Evolutionary conservation across 345 rosid genomes (phyloP).

Genomic region (Bruguiera gymnorhiza): DNA sequence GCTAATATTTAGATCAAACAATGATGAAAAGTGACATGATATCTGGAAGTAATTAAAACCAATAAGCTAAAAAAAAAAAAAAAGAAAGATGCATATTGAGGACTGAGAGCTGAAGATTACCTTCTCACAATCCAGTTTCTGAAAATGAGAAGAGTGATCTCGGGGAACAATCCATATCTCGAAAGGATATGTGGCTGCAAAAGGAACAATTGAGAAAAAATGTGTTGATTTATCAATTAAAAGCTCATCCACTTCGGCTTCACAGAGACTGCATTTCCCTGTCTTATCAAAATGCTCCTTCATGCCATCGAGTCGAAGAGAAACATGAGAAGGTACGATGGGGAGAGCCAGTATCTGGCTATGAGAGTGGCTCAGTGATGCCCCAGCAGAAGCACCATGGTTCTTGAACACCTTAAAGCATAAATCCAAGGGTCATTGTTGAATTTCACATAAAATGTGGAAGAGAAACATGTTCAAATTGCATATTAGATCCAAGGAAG

Average conservation of each 20-base stretch:
- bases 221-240: constrained; percentile 53
- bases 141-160: constrained; percentile 67
- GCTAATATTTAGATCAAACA: no score
- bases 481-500: background rate
- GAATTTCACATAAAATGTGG: background rate
- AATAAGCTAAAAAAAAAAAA: background rate
- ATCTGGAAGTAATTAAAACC: background rate
- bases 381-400: constrained; percentile 91
- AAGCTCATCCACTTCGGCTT: constrained; percentile 45
- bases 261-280: constrained; percentile 72
- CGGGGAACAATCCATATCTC: constrained; percentile 85
- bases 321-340: constrained; percentile 59
- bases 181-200: constrained; percentile 61
- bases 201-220: constrained; percentile 66
- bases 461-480: background rate
- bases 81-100: background rate
- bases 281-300: constrained; percentile 54
- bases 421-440: constrained; percentile 8
- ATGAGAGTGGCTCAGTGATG: constrained; percentile 90
- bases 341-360: constrained; percentile 87
- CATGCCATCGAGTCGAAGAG: constrained; percentile 48
- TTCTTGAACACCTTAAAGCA: constrained; percentile 80
- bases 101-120: constrained; percentile 22
- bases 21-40: no score
- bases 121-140: constrained; percentile 54